phyloP scores from a whole-genome alignment of 2,329 filamentous ascomycete species.

The Diaporthe longicolla region DNA sequence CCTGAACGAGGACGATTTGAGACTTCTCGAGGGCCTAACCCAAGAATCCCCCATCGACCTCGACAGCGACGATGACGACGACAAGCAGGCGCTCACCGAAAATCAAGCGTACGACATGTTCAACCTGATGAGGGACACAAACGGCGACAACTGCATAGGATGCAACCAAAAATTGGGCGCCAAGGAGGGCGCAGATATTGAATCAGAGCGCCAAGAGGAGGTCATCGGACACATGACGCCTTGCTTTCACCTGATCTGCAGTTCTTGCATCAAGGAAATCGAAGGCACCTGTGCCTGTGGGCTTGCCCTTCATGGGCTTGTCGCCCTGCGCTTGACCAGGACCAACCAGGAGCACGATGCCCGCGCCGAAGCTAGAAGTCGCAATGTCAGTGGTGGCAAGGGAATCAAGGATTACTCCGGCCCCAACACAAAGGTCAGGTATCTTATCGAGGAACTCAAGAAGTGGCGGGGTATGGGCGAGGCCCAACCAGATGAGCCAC shows the following conservation, averaged over 20 bases:
- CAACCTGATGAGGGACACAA: constrained; percentile 85
- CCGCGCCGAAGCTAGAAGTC: constrained; percentile 69
- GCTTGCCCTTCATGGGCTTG: constrained; percentile 47
- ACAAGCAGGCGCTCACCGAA: constrained; percentile 71
- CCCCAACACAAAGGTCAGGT: constrained; percentile 92
- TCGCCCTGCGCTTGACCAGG: constrained; percentile 76
- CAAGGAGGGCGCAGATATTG: constrained; percentile 68
- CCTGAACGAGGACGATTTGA: constrained; percentile 85
- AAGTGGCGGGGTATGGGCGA: constrained; percentile 74
- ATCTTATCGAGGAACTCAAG: constrained; percentile 81
- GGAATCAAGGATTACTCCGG: constrained; percentile 80
- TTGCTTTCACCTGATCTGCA: constrained; percentile 89
- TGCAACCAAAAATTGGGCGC: constrained; percentile 77
- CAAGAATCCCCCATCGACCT: constrained; percentile 89
- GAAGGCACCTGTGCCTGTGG: constrained; percentile 71
- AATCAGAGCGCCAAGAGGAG: constrained; percentile 72
- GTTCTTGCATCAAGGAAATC: constrained; percentile 76
- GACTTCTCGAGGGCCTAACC: constrained; percentile 84
- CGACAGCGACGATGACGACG: constrained; percentile 80
- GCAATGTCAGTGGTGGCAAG: constrained; percentile 67
- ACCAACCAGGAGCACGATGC: constrained; percentile 70
- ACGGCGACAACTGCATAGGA: constrained; percentile 78
- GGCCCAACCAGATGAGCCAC: constrained; percentile 73
- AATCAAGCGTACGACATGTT: constrained; percentile 89
- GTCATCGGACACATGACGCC: constrained; percentile 84